A percentile compares a stretch with the other conserved stretches of the same genome.
phyloP scores from a whole-genome alignment of 2,329 filamentous ascomycete genomes.

The Pseudovirgaria hyperparasitica region DNA sequence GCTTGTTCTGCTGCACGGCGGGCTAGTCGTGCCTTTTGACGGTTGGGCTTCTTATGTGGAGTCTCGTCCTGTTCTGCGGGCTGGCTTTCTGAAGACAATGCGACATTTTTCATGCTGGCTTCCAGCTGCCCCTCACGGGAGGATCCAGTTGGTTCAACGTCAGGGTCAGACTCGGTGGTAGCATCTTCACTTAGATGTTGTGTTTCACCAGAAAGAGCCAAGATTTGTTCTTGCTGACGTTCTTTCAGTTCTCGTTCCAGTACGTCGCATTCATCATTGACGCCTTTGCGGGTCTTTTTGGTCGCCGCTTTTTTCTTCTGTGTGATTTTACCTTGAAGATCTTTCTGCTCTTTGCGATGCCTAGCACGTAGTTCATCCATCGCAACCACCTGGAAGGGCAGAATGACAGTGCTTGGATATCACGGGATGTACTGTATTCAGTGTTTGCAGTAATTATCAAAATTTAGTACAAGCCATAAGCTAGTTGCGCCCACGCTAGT shows the following conservation, averaged over 20 bases:
- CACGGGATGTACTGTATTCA: no score
- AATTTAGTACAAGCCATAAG: no score
- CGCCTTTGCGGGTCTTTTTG: conserved; percentile 55
- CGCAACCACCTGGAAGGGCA: no score
- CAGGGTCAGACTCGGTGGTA: conserved; percentile 5
- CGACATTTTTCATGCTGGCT: no score
- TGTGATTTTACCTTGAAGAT: conserved; percentile 73
- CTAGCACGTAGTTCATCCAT: conserved; percentile 62
- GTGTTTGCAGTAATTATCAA: no score
- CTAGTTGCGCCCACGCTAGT: no score
- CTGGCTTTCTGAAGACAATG: conserved; percentile 2
- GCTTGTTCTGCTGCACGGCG: conserved; percentile 78
- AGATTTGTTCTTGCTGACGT: conserved; percentile 39
- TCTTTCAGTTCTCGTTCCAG: conserved; percentile 44
- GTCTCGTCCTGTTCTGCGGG: conserved; percentile 7
- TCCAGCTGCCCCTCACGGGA: not conserved
- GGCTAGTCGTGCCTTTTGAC: conserved; percentile 83
- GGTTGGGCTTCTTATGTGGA: conserved; percentile 61
- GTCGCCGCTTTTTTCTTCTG: conserved; percentile 95
- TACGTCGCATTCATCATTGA: conserved; percentile 49
- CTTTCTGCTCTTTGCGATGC: conserved; percentile 79
- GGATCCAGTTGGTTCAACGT: conserved; percentile 3
- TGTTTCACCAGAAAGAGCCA: conserved; percentile 25
- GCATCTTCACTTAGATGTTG: conserved; percentile 17
- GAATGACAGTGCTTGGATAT: no score